Base-by-base conservation (phyloP, 2,329 filamentous ascomycete species). In the Stachybotrys elegans region DNA sequence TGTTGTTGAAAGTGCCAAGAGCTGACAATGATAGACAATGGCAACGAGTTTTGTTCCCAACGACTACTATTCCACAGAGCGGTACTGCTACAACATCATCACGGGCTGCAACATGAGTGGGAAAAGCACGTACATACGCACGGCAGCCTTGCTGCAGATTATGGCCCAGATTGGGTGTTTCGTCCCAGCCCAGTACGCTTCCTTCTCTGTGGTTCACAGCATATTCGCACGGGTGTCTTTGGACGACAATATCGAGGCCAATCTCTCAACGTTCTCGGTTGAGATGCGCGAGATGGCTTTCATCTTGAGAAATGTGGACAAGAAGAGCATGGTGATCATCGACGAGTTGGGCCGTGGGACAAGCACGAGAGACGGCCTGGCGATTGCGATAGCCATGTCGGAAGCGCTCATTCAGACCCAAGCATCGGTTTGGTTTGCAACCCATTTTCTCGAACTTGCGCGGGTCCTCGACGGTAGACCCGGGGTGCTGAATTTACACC, bases 51-150 rank as follows among this genome's bases (percentile, higher is more conserved):
- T 87, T 58, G 73, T 97, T 4, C 87, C 93, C 0, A 97, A 97
- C 51, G 91, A 97, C 57, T 87, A 91, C 22, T 97, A 91, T 56
- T 85, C 88, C 3, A 86, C 84, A 0, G 76, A 85, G 25, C 83
- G 92, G 48, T 82, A 83, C 27, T 81, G 91, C 2, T 95, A 96
- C 56, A 91, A 97, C 52, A 86, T 97, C 48, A 84, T 98, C 50
- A 97, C 92, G 0, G 92, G 93, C 4, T 94, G 88, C 61, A 98
- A 98, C 56, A 98, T 98, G 93, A 95, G 89, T 54, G 93, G 91
- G 1, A 98, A 97, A 62, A 95, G 87, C 51, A 98, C 91, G 0
- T 97, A 96, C 57, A 95, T 97, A 49, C 82, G 89, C 40, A 84
- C 86, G 2, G 73, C 95, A 20, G 88, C 92, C 1, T 70, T 98